Evolutionary conservation across 345 rosid species (phyloP), one percentile per base, ranked within the genome.

Genomic region (Reutealis trisperma): DNA sequence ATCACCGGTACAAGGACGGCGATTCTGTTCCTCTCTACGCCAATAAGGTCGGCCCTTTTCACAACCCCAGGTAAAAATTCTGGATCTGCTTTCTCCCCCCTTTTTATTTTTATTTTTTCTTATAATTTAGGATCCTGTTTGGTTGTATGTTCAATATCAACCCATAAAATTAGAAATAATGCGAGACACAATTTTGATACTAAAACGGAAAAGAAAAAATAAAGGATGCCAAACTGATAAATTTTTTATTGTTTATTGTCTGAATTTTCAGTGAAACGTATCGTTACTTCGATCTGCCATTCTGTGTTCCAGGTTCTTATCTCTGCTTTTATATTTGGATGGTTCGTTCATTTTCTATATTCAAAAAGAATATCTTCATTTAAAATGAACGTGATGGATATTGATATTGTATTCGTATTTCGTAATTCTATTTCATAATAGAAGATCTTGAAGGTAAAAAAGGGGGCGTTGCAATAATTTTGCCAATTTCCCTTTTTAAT

Each of bases 41-140:
- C 83, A 93, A 93, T 75, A 93, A 93, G 80, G 94, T 91, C 68
- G 96, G 96, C 12, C 96, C 97, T 24, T 93, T 90, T 70, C 91
- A 93, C 81, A 93, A 93, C 67, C 96, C 94, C 77, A 91, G 94
- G 97, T 85, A 82, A 79, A n/a, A 8, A 22, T 49, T 0, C 34
- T 25, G 24, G 72, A 68, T 68, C 72, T 14, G 70, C 0, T 19
- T 37, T 6, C 24, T 12, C n/a, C n/a, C n/a, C n/a, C n/a, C n/a
- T 6, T 3, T 13, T 41, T 42, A 21, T 15, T 6, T 13, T 18
- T 63, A 34, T 63, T 27, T 45, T 45, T 47, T 47, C 11, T 47
- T 47, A 47, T 8, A 47, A 8, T 65, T 37, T 10, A 6, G 16
- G 22, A 27, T 21, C 45, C 18, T 41, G 16, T 42, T 66, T n/a